Percentiles rank a stretch among this genome's conserved stretches.
phyloP scores from a whole-genome alignment of 108 stramenopile species.

The Conticribra guillardii region DNA sequence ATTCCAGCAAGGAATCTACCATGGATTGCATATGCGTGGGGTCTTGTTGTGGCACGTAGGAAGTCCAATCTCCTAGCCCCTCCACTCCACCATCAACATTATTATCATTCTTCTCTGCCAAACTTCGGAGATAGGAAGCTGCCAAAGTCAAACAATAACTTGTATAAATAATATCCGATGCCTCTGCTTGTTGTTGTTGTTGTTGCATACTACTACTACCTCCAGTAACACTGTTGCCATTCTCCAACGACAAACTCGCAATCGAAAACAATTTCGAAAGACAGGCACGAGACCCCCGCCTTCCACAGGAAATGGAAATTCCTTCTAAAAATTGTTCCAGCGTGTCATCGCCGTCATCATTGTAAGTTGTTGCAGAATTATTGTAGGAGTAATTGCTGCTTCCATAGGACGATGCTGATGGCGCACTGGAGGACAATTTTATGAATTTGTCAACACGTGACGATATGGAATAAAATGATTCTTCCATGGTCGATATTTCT shows the following conservation, averaged over 20 bases:
- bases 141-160: constrained; percentile 44
- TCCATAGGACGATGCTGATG: too few relatives aligned
- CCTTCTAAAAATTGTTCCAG: constrained; percentile 39
- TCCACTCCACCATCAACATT: background rate
- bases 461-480: constrained; percentile 29
- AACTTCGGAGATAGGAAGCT: constrained; percentile 34
- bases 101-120: background rate
- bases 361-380: too few relatives aligned
- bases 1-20: constrained; percentile 35
- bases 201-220: constrained; percentile 1
- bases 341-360: constrained; percentile 4
- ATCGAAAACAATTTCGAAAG: constrained; percentile 39
- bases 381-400: too few relatives aligned
- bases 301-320: constrained; percentile 33
- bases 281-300: constrained; percentile 38
- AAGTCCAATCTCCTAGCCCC: constrained; percentile 8
- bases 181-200: constrained; percentile 28
- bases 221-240: background rate
- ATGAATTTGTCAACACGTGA: constrained; percentile 12
- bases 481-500: constrained; percentile 31
- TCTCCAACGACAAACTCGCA: too few relatives aligned
- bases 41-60: constrained; percentile 23
- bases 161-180: constrained; percentile 24
- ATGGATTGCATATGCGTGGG: constrained; percentile 26
- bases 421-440: too few relatives aligned